These are phyloP conservation scores for Didymella sp. DNA, from an alignment of 2,329 filamentous ascomycete genomes.

Conservation along the genomic window DNA sequence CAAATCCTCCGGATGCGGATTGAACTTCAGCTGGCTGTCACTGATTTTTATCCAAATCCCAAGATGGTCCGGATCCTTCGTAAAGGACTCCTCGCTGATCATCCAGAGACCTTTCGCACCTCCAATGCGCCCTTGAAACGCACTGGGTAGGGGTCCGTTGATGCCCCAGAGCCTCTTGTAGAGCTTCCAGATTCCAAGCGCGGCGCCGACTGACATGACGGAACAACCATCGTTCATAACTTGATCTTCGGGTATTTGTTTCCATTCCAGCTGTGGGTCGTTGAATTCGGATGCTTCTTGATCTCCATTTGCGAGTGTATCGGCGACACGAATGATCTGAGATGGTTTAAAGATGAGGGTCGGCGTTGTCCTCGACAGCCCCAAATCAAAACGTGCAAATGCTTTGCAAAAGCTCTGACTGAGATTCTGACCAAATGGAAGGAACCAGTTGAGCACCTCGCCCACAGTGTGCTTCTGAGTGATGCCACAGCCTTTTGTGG, in stretches of 20 bases:
- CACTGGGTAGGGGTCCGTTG: conserved; percentile 70
- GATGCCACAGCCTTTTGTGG: conserved; percentile 43
- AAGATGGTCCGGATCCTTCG: conserved; percentile 51
- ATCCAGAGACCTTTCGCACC: conserved; percentile 81
- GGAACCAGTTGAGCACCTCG: conserved; percentile 51
- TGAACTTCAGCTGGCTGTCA: conserved; percentile 73
- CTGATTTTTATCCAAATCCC: conserved; percentile 69
- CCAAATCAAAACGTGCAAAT: conserved; percentile 53
- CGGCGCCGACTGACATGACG: conserved; percentile 68
- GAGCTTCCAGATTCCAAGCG: conserved; percentile 57
- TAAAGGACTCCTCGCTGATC: conserved; percentile 60
- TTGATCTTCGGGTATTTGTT: conserved; percentile 2
- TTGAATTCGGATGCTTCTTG: conserved; percentile 47
- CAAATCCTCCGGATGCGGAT: conserved; percentile 54
- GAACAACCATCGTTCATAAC: conserved; percentile 66
- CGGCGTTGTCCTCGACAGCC: conserved; percentile 51
- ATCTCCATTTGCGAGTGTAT: conserved; percentile 43
- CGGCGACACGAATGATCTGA: conserved; percentile 45
- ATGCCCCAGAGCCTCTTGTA: conserved; percentile 63
- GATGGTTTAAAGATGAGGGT: conserved; percentile 47
- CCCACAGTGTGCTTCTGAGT: conserved; percentile 22
- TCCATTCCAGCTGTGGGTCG: conserved; percentile 43
- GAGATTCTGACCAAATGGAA: conserved; percentile 47
- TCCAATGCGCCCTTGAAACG: conserved; percentile 72
- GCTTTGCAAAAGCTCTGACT: conserved; percentile 52